Base-by-base conservation (phyloP, 2,329 filamentous ascomycete species). In the Fusarium sp. region DNA sequence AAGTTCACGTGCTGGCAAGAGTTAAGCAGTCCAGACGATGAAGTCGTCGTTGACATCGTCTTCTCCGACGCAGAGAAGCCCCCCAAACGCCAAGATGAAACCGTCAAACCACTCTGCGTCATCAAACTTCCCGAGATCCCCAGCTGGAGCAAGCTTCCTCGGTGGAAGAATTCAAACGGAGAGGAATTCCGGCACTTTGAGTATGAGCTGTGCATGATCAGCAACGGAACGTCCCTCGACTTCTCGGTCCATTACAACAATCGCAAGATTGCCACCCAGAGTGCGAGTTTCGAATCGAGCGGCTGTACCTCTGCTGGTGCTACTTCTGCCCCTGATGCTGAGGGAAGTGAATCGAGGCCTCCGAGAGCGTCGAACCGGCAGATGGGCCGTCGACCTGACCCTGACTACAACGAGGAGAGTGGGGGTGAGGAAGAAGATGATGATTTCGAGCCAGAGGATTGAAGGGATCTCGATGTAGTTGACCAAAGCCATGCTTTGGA, bases 201-300 rank as follows among this genome's bases (percentile, higher is more conserved):
- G 0, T 82, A 74, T 47, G 65, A 73, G 3, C 54, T 81, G 2
- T 59, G 74, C 13, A 79, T 81, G 66, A 34, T 75, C 7, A 73
- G 74, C 20, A 67, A 77, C 13, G 79, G 79, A 0, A 52, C 64
- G 4, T 76, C 72, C 2, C 59, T 80, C 6, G 78, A 80, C 7
- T 79, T 82, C 42, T 47, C 71, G 0, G 45, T 80, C 2, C 67
- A 69, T 22, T 62, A 78, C 13, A 62, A 73, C 4, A 70, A 66
- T 3, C 71, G 72, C n/a, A 69, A 60, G 0, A 42, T 82, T 5
- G 79, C 70, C 1, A 62, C 66, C 1, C 56, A 76, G 24, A 76
- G 76, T 31, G 71, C 82, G 3, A 52, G 42, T 0, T 68, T 81
- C 10, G 67, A 77, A 3, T 77, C 79, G 31, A 57, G 20, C 6